Evolutionary conservation across 805 yeast genomes (phyloP).

Genomic region (Sugiyamaella marilandica): DNA sequence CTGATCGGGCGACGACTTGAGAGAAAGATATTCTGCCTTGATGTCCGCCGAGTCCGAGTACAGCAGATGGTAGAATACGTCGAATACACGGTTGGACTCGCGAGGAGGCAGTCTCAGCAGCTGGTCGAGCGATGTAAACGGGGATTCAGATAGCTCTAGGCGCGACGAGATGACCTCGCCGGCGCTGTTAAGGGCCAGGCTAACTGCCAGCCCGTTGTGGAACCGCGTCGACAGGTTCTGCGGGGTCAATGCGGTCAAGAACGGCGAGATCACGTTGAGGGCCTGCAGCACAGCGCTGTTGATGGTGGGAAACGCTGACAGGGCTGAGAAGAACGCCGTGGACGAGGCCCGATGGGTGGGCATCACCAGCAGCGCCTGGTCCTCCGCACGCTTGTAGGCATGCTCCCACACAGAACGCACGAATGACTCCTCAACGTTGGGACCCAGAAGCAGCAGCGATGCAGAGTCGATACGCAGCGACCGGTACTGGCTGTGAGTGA

Average conservation of each 20-base stretch:
- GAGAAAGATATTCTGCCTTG: constrained; percentile 27
- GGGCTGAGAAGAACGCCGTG: constrained; percentile 29
- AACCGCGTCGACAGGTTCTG: constrained; percentile 30
- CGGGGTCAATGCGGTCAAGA: constrained; percentile 35
- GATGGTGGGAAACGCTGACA: constrained; percentile 34
- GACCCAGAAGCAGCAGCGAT: constrained; percentile 30
- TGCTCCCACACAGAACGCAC: constrained; percentile 36
- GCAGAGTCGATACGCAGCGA: constrained; percentile 30
- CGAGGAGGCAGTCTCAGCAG: constrained; percentile 27
- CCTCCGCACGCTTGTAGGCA: constrained; percentile 37
- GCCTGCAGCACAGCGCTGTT: constrained; percentile 33
- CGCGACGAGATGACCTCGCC: constrained; percentile 33
- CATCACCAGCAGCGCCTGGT: constrained; percentile 35
- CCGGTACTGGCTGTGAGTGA: constrained; percentile 23
- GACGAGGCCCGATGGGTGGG: constrained; percentile 31
- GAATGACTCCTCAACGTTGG: constrained; percentile 31
- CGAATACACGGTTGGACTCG: constrained; percentile 30
- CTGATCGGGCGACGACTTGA: constrained; percentile 27
- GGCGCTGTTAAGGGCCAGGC: constrained; percentile 27
- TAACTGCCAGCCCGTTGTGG: constrained; percentile 33
- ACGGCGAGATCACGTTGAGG: constrained; percentile 35
- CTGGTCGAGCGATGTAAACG: constrained; percentile 31
- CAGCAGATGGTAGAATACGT: constrained; percentile 36
- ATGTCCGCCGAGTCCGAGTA: constrained; percentile 29
- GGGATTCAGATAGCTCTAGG: constrained; percentile 26